These are phyloP conservation scores for Elsinoe arachidis DNA, from an alignment of 2,329 filamentous ascomycete genomes.

Conservation along the genomic window DNA sequence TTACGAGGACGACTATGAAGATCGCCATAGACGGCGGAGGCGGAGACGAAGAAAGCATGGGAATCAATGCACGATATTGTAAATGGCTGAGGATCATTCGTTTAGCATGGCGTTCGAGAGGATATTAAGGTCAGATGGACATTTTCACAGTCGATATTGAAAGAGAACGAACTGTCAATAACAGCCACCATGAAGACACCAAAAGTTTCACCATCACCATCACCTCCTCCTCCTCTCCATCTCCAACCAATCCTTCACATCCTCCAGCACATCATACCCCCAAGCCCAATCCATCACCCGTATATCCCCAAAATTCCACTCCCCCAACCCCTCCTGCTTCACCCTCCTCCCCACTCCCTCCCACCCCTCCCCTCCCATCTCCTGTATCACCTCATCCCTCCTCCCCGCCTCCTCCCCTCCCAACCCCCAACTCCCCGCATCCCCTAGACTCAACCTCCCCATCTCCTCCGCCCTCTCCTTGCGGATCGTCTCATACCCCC, in stretches of 20 bases:
- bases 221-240: neutral
- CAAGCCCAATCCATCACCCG: slow-evolving; percentile 1
- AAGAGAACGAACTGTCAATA: neutral
- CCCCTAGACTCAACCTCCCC: neutral
- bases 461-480: neutral
- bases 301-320: neutral
- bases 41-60: slow-evolving; percentile 6
- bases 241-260: neutral
- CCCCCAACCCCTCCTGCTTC: slow-evolving; percentile 1
- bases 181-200: too few species aligned
- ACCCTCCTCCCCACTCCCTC: neutral
- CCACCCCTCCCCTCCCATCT: neutral
- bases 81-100: neutral
- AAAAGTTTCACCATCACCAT: too few species aligned
- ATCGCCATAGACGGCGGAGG: neutral
- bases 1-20: neutral
- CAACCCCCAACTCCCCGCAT: slow-evolving; percentile 3
- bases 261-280: slow-evolving; percentile 1
- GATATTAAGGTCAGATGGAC: neutral
- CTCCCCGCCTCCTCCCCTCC: neutral
- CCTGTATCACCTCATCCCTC: neutral
- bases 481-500: neutral
- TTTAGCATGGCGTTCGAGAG: slow-evolving; percentile 8
- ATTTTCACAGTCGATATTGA: neutral
- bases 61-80: slow-evolving; percentile 13